A percentile compares a stretch with the other conserved stretches of the same genome.
Evolutionary conservation across 2,329 filamentous ascomycete species (phyloP).

Genomic region (Fonsecaea erecta): DNA sequence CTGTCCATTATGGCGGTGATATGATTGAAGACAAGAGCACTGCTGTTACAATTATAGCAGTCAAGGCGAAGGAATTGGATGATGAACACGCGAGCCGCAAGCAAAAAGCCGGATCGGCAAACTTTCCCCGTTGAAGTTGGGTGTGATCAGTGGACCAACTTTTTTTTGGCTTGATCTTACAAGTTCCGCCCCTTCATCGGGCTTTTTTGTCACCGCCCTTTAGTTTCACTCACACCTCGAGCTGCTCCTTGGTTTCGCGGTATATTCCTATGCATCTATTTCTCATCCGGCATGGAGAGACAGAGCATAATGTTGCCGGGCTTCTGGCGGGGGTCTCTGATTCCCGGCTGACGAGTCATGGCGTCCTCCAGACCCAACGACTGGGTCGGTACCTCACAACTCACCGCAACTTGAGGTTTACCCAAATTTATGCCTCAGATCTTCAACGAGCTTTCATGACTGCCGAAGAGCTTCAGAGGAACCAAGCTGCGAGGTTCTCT

Average conservation of each 20-base stretch:
- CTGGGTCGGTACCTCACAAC: slow-evolving; percentile 70
- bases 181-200: not conserved
- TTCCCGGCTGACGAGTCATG: slow-evolving; percentile 79
- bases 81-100: not conserved
- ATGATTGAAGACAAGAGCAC: not conserved
- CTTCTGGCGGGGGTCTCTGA: slow-evolving; percentile 73
- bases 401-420: slow-evolving; percentile 64
- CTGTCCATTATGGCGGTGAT: slow-evolving; percentile 30
- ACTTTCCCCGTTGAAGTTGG: not conserved
- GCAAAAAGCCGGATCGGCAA: not conserved
- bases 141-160: not conserved
- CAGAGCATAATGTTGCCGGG: slow-evolving; percentile 80
- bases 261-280: slow-evolving; percentile 63
- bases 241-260: slow-evolving; percentile 2
- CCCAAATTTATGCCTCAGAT: slow-evolving; percentile 77
- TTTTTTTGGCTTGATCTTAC: not conserved
- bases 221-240: not conserved
- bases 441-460: slow-evolving; percentile 75
- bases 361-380: slow-evolving; percentile 74
- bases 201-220: not conserved
- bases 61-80: not conserved
- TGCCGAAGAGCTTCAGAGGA: slow-evolving; percentile 66
- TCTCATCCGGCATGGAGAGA: slow-evolving; percentile 85
- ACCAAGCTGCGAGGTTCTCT: slow-evolving; percentile 48
- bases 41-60: not conserved